Evolutionary conservation across 345 rosid species (phyloP).

Genomic region (Punica granatum): DNA sequence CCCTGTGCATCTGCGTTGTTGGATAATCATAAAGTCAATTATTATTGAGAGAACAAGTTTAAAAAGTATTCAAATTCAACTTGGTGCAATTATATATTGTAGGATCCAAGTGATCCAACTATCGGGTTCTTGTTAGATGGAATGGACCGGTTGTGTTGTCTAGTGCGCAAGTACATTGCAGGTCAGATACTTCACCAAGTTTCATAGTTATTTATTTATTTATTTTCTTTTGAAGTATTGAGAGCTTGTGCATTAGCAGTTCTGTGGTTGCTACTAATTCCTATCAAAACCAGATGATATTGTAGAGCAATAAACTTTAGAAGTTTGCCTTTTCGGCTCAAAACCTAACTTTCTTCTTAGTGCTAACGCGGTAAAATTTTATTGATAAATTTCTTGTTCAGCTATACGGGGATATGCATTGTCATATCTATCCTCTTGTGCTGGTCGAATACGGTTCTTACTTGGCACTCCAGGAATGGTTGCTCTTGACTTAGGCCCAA

Average conservation of each 20-base stretch:
- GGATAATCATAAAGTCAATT: not conserved
- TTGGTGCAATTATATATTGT: slow-evolving; percentile 6
- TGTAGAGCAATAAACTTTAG: not conserved
- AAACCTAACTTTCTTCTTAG: not conserved
- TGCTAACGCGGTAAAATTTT: not conserved
- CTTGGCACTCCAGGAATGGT: slow-evolving; percentile 96
- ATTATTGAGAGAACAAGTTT: not conserved
- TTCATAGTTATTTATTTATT: not conserved
- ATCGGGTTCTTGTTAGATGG: slow-evolving; percentile 94
- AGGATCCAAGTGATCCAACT: slow-evolving; percentile 99
- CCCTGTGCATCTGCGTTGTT: slow-evolving; percentile 2
- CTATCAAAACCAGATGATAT: not conserved
- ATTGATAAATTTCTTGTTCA: slow-evolving; percentile 37
- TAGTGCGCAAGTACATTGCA: slow-evolving; percentile 95
- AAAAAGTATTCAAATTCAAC: not conserved
- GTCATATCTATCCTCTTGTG: slow-evolving; percentile 97
- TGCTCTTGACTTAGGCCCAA: slow-evolving; percentile 91
- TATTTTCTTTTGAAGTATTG: not conserved
- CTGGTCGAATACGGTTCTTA: slow-evolving; percentile 89
- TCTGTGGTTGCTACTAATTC: not conserved
- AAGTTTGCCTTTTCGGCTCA: not conserved
- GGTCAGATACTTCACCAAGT: slow-evolving; percentile 35
- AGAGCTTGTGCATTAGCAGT: not conserved
- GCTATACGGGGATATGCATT: slow-evolving; percentile 97
- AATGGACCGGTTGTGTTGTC: slow-evolving; percentile 89